phyloP scores from a whole-genome alignment of 164 flowering plant species.

The Berberis vulgaris region DNA sequence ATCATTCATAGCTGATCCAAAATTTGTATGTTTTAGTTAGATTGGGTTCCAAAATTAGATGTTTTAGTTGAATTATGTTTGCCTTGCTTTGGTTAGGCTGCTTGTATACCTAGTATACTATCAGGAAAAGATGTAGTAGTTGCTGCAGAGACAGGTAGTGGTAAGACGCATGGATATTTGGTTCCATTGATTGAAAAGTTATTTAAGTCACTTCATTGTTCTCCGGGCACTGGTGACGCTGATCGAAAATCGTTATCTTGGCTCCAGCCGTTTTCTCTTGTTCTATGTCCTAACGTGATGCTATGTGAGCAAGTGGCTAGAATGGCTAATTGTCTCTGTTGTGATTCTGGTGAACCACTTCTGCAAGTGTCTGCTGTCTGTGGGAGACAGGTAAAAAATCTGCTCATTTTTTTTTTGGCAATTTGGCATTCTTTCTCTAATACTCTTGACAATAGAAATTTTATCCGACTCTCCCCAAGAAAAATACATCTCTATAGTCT shows the following conservation, averaged over 20 bases:
- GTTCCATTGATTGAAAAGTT: conserved; percentile 67
- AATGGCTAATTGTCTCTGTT: conserved; percentile 62
- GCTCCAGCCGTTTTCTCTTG: conserved; percentile 35
- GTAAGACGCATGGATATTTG: conserved; percentile 87
- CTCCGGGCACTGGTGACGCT: conserved; percentile 6
- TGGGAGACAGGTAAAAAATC: conserved; percentile 60
- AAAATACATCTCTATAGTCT: no score
- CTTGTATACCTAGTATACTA: conserved; percentile 55
- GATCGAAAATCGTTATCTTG: conserved; percentile 10
- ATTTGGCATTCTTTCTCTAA: no score
- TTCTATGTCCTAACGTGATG: conserved; percentile 93
- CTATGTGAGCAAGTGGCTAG: conserved; percentile 92
- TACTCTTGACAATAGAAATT: neutral
- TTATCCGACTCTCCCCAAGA: neutral
- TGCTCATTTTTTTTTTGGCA: neutral
- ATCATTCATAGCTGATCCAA: neutral
- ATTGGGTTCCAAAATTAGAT: neutral
- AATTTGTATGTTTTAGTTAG: neutral
- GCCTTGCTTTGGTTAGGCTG: conserved; percentile 46
- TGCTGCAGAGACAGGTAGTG: conserved; percentile 99
- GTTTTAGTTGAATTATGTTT: neutral
- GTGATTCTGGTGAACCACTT: conserved; percentile 58
- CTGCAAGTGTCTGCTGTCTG: conserved; percentile 61
- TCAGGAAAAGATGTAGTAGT: conserved; percentile 77
- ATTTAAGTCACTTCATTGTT: conserved; percentile 11